A percentile compares a stretch with the other conserved stretches of the same genome.
phyloP scores from a whole-genome alignment of 768 basidiomycete genomes.

The Lactarius evosmus region DNA sequence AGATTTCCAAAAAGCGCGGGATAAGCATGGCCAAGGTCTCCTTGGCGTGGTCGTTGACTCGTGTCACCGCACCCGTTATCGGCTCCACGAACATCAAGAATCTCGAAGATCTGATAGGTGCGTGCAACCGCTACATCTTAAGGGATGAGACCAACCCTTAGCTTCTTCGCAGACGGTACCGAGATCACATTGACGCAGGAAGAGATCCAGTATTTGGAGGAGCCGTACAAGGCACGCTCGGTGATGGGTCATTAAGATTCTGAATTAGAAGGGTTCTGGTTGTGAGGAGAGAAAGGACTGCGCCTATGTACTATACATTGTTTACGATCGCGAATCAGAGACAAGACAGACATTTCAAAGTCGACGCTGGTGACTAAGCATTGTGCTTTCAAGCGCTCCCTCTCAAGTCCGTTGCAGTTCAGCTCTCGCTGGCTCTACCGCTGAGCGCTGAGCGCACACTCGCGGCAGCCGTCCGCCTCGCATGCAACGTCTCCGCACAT shows the following conservation, averaged over 20 bases:
- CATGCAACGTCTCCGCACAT: slow-evolving; percentile 5
- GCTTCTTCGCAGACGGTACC: slow-evolving; percentile 7
- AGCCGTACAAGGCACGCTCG: slow-evolving; percentile 24
- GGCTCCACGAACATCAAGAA: slow-evolving; percentile 24
- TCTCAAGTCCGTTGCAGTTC: neutral
- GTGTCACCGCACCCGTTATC: slow-evolving; percentile 18
- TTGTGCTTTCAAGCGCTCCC: too few relatives aligned
- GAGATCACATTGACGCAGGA: slow-evolving; percentile 20
- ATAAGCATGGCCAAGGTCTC: slow-evolving; percentile 45
- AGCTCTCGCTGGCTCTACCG: neutral
- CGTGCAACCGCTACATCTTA: neutral
- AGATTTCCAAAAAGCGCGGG: slow-evolving; percentile 38
- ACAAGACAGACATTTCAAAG: neutral
- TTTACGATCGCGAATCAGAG: neutral
- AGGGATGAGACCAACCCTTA: neutral
- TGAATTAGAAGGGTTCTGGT: neutral
- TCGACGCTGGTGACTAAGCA: too few relatives aligned
- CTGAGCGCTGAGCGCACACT: slow-evolving; percentile 3
- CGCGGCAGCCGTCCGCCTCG: neutral
- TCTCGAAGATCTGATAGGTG: slow-evolving; percentile 24
- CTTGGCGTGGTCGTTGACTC: slow-evolving; percentile 34
- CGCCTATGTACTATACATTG: neutral
- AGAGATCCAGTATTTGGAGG: slow-evolving; percentile 23
- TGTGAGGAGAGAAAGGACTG: neutral
- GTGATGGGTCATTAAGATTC: slow-evolving; percentile 16